Evolutionary conservation across 192 early-diverging fungal species (phyloP).

Genomic region (Coemansia sp.): DNA sequence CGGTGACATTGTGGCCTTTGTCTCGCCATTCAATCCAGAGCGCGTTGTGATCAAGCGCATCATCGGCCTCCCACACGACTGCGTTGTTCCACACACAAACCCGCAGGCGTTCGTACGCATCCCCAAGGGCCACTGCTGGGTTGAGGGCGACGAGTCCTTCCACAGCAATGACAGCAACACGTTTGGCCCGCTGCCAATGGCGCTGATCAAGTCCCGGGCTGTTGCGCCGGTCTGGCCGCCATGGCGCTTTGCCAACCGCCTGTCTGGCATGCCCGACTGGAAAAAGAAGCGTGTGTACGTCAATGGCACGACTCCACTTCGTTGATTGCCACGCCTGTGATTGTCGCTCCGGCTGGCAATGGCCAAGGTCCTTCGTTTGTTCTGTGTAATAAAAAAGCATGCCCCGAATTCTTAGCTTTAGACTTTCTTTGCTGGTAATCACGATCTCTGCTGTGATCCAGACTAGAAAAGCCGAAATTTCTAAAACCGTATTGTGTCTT

Average conservation of each 20-base stretch:
- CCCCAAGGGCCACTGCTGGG: constrained; percentile 82
- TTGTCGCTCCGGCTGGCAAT: neutral
- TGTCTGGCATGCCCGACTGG: constrained; percentile 41
- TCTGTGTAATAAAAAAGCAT: too few species aligned
- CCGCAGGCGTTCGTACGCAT: constrained; percentile 56
- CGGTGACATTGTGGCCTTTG: constrained; percentile 71
- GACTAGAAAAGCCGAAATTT: too few species aligned
- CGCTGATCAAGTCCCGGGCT: constrained; percentile 63
- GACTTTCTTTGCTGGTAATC: too few species aligned
- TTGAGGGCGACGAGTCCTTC: constrained; percentile 84
- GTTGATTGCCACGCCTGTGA: neutral
- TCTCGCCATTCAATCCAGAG: constrained; percentile 70
- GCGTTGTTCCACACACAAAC: constrained; percentile 38
- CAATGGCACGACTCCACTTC: constrained; percentile 18
- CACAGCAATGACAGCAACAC: constrained; percentile 79
- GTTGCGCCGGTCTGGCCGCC: constrained; percentile 68
- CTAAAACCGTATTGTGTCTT: too few species aligned
- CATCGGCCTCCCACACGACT: constrained; percentile 80
- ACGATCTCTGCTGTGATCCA: too few species aligned
- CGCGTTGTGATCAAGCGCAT: constrained; percentile 80
- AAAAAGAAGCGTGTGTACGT: constrained; percentile 39
- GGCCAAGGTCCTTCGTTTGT: neutral
- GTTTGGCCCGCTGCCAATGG: constrained; percentile 77
- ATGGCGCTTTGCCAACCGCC: constrained; percentile 60
- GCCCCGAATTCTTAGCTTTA: too few species aligned